Evolutionary conservation across 1,284 basidiomycete genomes (phyloP), one percentile per base, ranked within the genome.

Genomic region (Pholiota adiposa): DNA sequence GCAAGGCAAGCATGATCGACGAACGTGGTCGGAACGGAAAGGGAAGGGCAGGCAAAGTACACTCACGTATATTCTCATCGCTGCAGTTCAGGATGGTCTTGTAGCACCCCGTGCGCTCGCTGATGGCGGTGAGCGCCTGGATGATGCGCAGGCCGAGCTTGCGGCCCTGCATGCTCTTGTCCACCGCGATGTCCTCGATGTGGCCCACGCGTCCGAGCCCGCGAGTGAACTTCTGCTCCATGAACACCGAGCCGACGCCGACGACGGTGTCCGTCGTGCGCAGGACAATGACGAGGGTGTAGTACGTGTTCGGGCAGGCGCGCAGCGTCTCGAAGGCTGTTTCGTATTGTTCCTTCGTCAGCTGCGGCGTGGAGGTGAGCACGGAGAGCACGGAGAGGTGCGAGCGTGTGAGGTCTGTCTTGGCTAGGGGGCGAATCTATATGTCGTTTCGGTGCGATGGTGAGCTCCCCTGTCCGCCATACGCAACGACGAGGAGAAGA

Each of bases 11-110:
- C 36, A 38, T 38, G 5, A 6, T 12, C 36, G 7, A 38, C 12
- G 12, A 38, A 38, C 16, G 36, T 31, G 29, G 5, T 31, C 29
- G 5, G 11, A 31, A 4, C 4, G 11, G 29, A 31, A 31, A n/a
- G n/a, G n/a, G n/a, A n/a, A n/a, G n/a, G n/a, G n/a, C n/a, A n/a
- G n/a, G n/a, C 29, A 31, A 4, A 57, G 52, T 34, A 9, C 62
- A 87, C 94, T 76, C 73, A 97, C 96, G 89, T 65, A 96, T 91
- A 69, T 98, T 99, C 54, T 85, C 82, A 63, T 94, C 88, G 71
- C 86, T 94, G 76, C 97, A 99, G 74, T 99, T 97, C 68, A 99
- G 77, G 65, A 99, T 98, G 19, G 94, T 95, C 87, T 99, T 98
- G 79, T 98, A 98, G 75, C 92, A 88, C 27, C 95, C 89, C 63